Conservation (phyloP, 2,329 filamentous ascomycete species). For the Fusarium bactridioides region DNA sequence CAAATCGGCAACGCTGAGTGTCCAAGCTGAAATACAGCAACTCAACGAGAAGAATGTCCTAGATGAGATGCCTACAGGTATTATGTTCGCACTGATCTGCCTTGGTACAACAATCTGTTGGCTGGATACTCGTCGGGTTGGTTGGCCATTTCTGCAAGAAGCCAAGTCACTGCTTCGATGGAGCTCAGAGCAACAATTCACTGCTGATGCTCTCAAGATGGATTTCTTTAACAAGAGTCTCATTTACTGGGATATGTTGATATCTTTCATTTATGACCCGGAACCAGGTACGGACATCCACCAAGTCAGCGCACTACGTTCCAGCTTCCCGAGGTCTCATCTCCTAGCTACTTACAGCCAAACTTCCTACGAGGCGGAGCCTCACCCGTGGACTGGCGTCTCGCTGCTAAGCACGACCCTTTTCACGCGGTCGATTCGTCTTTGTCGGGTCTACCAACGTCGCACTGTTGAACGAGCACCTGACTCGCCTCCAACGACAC, state of each 20-base stretch:
- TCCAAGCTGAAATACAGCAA: background rate
- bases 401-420: background rate
- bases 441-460: background rate
- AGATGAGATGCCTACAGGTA: fast-evolving
- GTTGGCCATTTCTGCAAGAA: background rate
- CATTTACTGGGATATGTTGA: background rate
- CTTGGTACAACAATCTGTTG: background rate
- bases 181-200: fast-evolving
- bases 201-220: fast-evolving
- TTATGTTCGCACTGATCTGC: background rate
- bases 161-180: background rate
- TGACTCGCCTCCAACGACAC: fast-evolving
- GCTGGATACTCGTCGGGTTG: background rate
- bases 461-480: fast-evolving
- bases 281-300: fast-evolving
- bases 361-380: background rate
- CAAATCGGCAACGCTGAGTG: background rate
- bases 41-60: background rate
- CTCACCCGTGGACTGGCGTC: background rate
- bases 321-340: fast-evolving
- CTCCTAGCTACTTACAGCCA: background rate
- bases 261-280: background rate
- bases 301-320: background rate
- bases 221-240: background rate
- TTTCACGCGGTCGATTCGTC: background rate